Conservation (phyloP, 768 basidiomycete species). For the Lactarius sanguifluus region DNA sequence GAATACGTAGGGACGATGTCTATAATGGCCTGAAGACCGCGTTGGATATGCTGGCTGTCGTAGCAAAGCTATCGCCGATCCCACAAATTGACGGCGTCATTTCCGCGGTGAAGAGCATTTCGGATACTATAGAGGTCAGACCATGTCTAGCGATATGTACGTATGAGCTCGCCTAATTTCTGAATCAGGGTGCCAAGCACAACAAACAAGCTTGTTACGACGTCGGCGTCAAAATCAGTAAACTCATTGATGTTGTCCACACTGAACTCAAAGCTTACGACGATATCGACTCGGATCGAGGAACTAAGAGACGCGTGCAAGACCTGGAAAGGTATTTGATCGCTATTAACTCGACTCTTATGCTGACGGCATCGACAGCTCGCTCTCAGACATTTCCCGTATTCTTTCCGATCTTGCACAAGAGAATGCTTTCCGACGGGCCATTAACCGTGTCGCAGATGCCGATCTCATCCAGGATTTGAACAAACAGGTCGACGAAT, state of each 20-base stretch:
- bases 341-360: neutral
- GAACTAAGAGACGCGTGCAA: slow-evolving; percentile 10
- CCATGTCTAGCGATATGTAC: neutral
- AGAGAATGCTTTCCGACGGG: slow-evolving; percentile 23
- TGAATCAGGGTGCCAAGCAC: slow-evolving; percentile 21
- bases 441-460: slow-evolving; percentile 21
- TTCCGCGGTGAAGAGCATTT: slow-evolving; percentile 14
- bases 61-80: slow-evolving; percentile 1
- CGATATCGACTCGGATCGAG: slow-evolving; percentile 13
- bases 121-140: slow-evolving; percentile 19
- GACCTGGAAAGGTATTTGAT: slow-evolving; percentile 9
- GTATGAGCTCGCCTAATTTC: neutral
- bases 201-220: slow-evolving; percentile 28
- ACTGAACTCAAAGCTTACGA: slow-evolving; percentile 15
- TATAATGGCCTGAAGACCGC: slow-evolving; percentile 20
- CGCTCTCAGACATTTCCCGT: slow-evolving; percentile 16
- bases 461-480: slow-evolving; percentile 19
- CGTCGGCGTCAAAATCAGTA: slow-evolving; percentile 19
- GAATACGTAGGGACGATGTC: slow-evolving; percentile 15
- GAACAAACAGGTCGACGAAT: slow-evolving; percentile 17
- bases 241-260: slow-evolving; percentile 18
- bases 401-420: slow-evolving; percentile 21
- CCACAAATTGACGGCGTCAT: slow-evolving; percentile 19
- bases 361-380: slow-evolving; percentile 4
- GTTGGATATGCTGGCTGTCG: neutral